Base-by-base conservation (phyloP, 2,329 filamentous ascomycete genomes). In the Alternaria triticimaculans region DNA sequence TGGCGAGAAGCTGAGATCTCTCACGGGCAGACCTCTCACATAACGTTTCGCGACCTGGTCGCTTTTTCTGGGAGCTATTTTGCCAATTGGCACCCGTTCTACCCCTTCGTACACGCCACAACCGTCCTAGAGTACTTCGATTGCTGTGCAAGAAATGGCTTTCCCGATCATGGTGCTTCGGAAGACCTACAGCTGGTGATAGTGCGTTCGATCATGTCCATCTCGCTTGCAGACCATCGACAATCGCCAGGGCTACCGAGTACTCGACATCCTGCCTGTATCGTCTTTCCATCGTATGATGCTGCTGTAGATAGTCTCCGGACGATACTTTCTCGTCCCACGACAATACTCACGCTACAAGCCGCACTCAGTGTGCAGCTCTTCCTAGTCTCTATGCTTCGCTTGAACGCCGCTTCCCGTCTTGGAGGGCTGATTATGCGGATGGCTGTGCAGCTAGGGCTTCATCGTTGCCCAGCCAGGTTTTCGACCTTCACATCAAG, bases 391-490 rank as follows among this genome's bases (percentile, higher is more conserved):
- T 87, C 85, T 0, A 86, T 87, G 77, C 78, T 88, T 7, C 84
- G 85, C 6, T 79, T 88, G 9, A 88, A 88, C 63, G 84, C 85
- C 14, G 87, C 87, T 0, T 88, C 86, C 1, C 82, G 86, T 5
- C 69, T 88, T 1, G 85, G 87, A 0, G 87, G 87, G 0, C 75
- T 87, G 3, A 83, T 88, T 5, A 84, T 85, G 7, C 83, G 86
- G 5, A 86, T 87, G 70, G 84, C 85, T 1, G 87, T 86, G 48
- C 86, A 88, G 50, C 76, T 88, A 2, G 87, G 87, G 0, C 80
- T 89, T n/a, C 87, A 89, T 74, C 83, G 87, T 3, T 89, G 87
- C 58, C 86, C 87, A 1, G 79, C 80, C 6, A 81, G 87, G 0
- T 88, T 83, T 60, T 77, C 82, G 0, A 84, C 84, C 48, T 87